A percentile compares a stretch with the other conserved stretches of the same genome.
Evolutionary conservation across 257 asterid genomes (phyloP).

Genomic region (Ilex asprella): DNA sequence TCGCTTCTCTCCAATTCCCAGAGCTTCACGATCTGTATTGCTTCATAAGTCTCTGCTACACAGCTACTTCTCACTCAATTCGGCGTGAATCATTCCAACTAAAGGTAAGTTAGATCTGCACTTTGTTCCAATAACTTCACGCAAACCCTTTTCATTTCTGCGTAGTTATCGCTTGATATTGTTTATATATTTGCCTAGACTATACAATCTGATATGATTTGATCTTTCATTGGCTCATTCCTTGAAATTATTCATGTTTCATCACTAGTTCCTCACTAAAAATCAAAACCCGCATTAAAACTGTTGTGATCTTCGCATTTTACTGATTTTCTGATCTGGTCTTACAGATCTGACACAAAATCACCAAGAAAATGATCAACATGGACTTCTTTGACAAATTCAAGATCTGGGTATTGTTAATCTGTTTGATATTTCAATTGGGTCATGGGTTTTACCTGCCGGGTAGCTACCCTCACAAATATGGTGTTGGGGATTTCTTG

Average conservation of each 20-base stretch:
- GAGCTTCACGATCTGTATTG: constrained; percentile 5
- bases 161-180: constrained; percentile 9
- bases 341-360: constrained; percentile 36
- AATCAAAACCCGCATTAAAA: constrained; percentile 7
- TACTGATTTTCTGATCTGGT: constrained; percentile 40
- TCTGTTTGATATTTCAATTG: constrained; percentile 30
- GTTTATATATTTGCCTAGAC: not conserved
- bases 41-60: constrained; percentile 6
- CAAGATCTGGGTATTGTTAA: constrained; percentile 57
- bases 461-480: constrained; percentile 81
- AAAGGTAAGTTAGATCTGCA: constrained; percentile 21
- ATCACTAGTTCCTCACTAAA: not conserved
- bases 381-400: constrained; percentile 45
- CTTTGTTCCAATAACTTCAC: not conserved
- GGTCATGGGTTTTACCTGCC: constrained; percentile 85
- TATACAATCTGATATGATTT: not conserved
- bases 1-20: constrained; percentile 1
- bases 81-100: not conserved
- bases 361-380: constrained; percentile 1
- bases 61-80: not conserved
- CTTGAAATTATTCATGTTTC: too few species aligned
- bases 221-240: not conserved
- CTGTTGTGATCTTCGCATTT: constrained; percentile 17
- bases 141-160: not conserved
- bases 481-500: constrained; percentile 64